Base-by-base conservation (phyloP, 2,329 filamentous ascomycete species). In the Paramyrothecium sp. region DNA sequence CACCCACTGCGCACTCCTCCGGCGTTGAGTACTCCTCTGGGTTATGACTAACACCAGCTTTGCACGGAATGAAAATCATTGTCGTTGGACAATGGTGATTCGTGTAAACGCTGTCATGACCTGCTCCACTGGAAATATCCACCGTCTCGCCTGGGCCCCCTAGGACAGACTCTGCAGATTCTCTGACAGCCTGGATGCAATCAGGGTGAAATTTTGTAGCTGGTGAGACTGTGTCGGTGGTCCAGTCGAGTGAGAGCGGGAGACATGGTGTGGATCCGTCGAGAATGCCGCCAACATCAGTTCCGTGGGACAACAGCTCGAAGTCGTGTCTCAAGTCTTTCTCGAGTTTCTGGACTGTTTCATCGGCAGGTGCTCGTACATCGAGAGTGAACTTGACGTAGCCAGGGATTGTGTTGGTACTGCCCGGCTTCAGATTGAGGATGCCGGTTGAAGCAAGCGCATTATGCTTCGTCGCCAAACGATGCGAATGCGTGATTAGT, bases 391-490 rank as follows among this genome's bases (percentile, higher is more conserved):
- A 89, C 23, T 76, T 80, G 12, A 89, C 88, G 13, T 76, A 73
- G 0, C 86, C 85, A 0, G 88, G 86, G 0, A 90, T 85, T 0
- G 88, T 91, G 68, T 91, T 91, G 16, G 87, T 87, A 16, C 13
- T 86, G 3, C 87, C 86, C 0, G 85, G 89, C 23, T 60, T 61
- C 17, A 57, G 57, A 1, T 46, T 56, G 11, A 73, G 50, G 7
- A 69, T 67, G 0, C 71, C 71, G 0, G 70, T 70, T 0, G 71
- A 71, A 1, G 67, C 57, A 0, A 73, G 60, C 1, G 65, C 71
- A 1, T 58, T 58, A 26, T 60, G 54, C 12, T 63, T 54, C 1
- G 65, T 61, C 2, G 68, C 70, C 2, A 69, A 51, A 2, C 44
- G 51, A 38, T 73, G 69, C 0, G 64, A 61, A 0, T 66, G 66